Evolutionary conservation across 164 flowering plant species (phyloP), one percentile per base, ranked within the genome.

Genomic region (Vitis rupestris): DNA sequence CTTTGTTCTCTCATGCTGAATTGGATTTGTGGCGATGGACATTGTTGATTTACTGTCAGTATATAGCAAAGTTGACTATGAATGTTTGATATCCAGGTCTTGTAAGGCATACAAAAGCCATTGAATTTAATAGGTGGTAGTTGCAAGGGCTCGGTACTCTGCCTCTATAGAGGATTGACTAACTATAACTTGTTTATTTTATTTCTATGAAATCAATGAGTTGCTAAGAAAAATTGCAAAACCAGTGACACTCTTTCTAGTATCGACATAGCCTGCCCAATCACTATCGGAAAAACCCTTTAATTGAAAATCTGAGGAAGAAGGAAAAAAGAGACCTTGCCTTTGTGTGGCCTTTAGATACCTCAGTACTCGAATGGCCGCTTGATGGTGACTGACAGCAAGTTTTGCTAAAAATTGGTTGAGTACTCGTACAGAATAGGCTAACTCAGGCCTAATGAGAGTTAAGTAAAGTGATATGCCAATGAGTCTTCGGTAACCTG

Each of bases 141-240:
- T 19, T 1, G 70, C 65, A 51, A 72, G 50, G 3, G 65, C 59
- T 11, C 70, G 3, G 27, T 59, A 72, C 29, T 65, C 52, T 9
- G 70, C 75, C 17, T 72, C 75, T 23, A 17, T 64, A 27, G 14
- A 27, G 9, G 61, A 65, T 4, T 60, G 8, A 9, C 60, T 17
- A 8, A 72, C 30, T 1, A 27, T 23, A 50, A 14, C n/a, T 17
- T 60, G 75, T 52, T 66, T 72, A 19, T 72, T 72, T 9, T n/a
- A 48, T 14, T 50, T 0, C 57, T 56, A 19, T 61, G 58, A 47
- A 23, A 60, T 27, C 23, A 60, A 16, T 0, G 69, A 19, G 23
- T 19, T 19, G 23, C 23, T 1, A 19, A 19, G 23, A 19, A 19
- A 19, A 19, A 19, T 1, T 60, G 60, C 65, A 59, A n/a, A 72